Conservation (phyloP, 495 filamentous ascomycete species). For the Penicillium crystallinum region DNA sequence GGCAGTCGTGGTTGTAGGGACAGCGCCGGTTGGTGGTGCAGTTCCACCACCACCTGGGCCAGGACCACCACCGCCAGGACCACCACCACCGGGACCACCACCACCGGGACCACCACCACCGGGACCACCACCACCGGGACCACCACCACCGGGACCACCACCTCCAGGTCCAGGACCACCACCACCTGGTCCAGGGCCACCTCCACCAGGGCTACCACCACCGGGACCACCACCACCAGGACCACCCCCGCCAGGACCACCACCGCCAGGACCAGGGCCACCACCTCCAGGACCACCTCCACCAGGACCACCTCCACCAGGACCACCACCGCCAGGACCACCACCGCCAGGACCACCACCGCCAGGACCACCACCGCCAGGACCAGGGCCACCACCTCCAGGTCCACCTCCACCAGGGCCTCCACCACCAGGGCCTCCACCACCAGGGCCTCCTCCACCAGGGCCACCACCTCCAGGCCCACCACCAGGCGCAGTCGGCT, state of each 20-base stretch:
- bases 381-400: background rate
- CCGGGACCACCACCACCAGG: background rate
- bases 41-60: too few species aligned
- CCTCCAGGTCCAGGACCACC: background rate
- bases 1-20: background rate
- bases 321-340: background rate
- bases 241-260: background rate
- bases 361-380: background rate
- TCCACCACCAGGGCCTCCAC: background rate
- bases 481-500: background rate
- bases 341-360: slow-evolving; percentile 3
- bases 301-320: slow-evolving; percentile 6
- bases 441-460: background rate
- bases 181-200: background rate
- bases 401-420: background rate
- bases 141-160: too few species aligned
- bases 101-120: too few species aligned
- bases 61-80: too few species aligned
- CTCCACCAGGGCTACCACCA: slow-evolving; percentile 1
- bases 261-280: background rate
- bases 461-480: background rate
- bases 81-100: too few species aligned
- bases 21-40: background rate
- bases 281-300: slow-evolving; percentile 5
- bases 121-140: too few species aligned